These are phyloP conservation scores for Craspedostauros australis DNA, from an alignment of 108 stramenopile species.

Conservation along the genomic window DNA sequence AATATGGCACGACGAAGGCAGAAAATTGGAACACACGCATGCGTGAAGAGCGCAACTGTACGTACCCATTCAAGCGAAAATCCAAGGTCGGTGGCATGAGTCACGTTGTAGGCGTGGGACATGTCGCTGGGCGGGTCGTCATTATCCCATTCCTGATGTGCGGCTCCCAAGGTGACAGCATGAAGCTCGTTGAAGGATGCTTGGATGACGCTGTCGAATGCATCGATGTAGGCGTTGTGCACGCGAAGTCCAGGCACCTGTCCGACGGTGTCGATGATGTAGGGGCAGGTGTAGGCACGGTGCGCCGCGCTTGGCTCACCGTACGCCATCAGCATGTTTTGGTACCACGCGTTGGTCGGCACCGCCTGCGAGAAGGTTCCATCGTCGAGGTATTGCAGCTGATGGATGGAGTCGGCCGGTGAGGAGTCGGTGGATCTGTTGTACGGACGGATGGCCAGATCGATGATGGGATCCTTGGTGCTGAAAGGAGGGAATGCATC, in stretches of 20 bases:
- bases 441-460: too few relatives aligned
- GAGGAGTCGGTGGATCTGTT: too few relatives aligned
- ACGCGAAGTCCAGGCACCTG: constrained; percentile 64
- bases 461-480: constrained; percentile 11
- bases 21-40: neutral
- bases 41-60: neutral
- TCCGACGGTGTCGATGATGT: constrained; percentile 66
- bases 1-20: neutral
- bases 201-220: constrained; percentile 49
- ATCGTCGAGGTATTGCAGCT: too few relatives aligned
- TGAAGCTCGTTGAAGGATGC: constrained; percentile 43
- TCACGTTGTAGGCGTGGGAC: constrained; percentile 18
- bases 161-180: constrained; percentile 69
- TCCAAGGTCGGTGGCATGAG: constrained; percentile 46
- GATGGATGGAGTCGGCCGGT: too few relatives aligned
- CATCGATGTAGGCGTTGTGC: constrained; percentile 41
- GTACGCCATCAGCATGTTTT: constrained; percentile 54
- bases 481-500: constrained; percentile 15
- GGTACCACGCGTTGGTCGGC: constrained; percentile 83
- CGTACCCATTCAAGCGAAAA: constrained; percentile 66
- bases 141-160: neutral
- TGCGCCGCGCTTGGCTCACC: constrained; percentile 47
- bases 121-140: constrained; percentile 7
- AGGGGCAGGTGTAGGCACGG: constrained; percentile 65
- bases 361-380: constrained; percentile 24